phyloP scores from a whole-genome alignment of 495 filamentous ascomycete genomes.

The Penicillium angulare region DNA sequence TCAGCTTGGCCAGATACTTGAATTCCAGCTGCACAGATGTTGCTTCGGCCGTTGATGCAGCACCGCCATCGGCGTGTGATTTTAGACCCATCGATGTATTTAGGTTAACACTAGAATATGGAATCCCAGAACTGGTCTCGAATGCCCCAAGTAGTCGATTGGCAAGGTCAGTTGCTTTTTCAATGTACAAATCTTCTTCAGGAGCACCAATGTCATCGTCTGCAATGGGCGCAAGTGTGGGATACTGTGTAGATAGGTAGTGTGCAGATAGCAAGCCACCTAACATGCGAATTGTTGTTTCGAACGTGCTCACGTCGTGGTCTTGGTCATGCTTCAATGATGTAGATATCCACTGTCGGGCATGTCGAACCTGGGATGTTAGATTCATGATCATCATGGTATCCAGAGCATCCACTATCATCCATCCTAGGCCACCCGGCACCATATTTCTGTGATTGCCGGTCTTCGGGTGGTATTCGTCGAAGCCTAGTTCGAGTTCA shows the following conservation, averaged over 20 bases:
- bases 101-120: slow-evolving; percentile 87
- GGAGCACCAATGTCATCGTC: slow-evolving; percentile 65
- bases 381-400: slow-evolving; percentile 99
- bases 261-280: slow-evolving; percentile 93
- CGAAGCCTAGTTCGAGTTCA: slow-evolving; percentile 58
- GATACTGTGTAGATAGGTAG: slow-evolving; percentile 77
- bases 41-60: slow-evolving; percentile 91
- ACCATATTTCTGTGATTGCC: slow-evolving; percentile 83
- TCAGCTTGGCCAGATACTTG: slow-evolving; percentile 95
- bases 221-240: slow-evolving; percentile 60
- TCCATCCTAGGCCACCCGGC: slow-evolving; percentile 79
- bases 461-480: slow-evolving; percentile 79
- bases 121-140: slow-evolving; percentile 80
- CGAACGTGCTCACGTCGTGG: slow-evolving; percentile 95
- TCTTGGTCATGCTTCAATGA: slow-evolving; percentile 82
- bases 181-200: slow-evolving; percentile 88
- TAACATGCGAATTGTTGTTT: slow-evolving; percentile 97
- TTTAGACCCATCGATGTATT: slow-evolving; percentile 67
- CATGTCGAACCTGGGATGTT: slow-evolving; percentile 79
- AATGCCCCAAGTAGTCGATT: slow-evolving; percentile 85
- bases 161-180: slow-evolving; percentile 91
- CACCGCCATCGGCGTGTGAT: slow-evolving; percentile 82
- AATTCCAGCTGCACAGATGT: slow-evolving; percentile 92
- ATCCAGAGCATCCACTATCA: slow-evolving; percentile 94
- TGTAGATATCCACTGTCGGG: slow-evolving; percentile 86